Base-by-base conservation (phyloP, 2,329 filamentous ascomycete species). In the Clarireedia hainanense region DNA sequence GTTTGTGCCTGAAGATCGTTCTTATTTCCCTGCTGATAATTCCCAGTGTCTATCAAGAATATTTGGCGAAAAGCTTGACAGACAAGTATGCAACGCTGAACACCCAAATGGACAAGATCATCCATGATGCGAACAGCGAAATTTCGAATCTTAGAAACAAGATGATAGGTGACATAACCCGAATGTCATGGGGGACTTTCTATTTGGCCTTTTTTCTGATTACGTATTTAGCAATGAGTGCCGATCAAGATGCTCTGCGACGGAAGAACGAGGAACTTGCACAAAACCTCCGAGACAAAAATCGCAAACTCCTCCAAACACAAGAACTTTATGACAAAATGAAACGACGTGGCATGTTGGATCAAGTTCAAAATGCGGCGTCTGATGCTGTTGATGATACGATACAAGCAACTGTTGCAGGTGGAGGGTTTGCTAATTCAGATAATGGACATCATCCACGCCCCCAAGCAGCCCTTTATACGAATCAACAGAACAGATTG, bases 51-150 rank as follows among this genome's bases (percentile, higher is more conserved):
- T 95, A 91, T 65, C 88, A 95, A 67, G 85, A 90, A 63, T 84
- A 86, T 62, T 72, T 89, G 1, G 83, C 81, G 45, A 90, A 85
- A 65, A 84, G 79, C 9, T 72, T 95, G 59, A 83, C 80, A 0
- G 86, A 90, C 10, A 91, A 88, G 68, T 90, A 88, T 67, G 73
- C 77, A 1, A 74, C 70, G 2, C 72, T 94, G 15, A 86, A 76
- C 61, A 72, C 77, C 12, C 80, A 88, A 45, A 78, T 91, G 67
- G 86, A 94, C 63, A 86, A 86, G 63, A 75, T 88, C 1, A 80
- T 91, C 47, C 80, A 84, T 59, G 85, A 92, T 58, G 88, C 89
- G 6, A 91, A 92, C 64, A 70, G 80, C 0, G 83, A 92, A 64
- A 86, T 92, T 55, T 76, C 80, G 24, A 77, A 71, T 42, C 71